Evolutionary conservation across 352 stramenopile genomes (phyloP), one percentile per base, ranked within the genome.

Genomic region (Globisporangium solare): DNA sequence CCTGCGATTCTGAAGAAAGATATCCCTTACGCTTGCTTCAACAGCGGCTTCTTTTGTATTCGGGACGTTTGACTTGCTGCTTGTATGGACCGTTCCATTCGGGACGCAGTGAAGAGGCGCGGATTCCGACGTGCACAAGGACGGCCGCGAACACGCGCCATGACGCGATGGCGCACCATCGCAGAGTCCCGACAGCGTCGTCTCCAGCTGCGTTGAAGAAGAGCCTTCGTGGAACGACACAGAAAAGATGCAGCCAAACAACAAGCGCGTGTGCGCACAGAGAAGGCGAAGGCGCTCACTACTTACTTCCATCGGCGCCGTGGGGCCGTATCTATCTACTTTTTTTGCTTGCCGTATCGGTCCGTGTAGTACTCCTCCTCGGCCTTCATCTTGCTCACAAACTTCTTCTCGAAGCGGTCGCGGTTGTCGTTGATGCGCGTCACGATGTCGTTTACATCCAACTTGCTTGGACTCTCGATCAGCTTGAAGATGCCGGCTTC

Each of bases 371-470:
- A 97, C 68, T 96, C 87, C 49, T 91, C 78, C 63, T 97, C 87
- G n/a, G 89, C 77, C 73, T 95, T 87, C 86, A 95, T 97, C 71
- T 96, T 97, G 82, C 78, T 95, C 60, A 83, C 83, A 67, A 96
- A 96, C 73, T 97, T 97, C 72, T 94, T 93, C 65, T 95, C 87
- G 35, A 95, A 92, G n/a, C 83, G 81, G 51, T 94, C 84, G 52
- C 83, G 83, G 64, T 96, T 94, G 56, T 90, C 77, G 61, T 89
- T 91, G 68, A 96, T 96, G 54, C 89, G 87, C 32, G 73, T 79
- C 51, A 96, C 85, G 54, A 96, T 95, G 64, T 94, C 83, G 51
- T 87, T 83, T 51, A 95, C 85, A 46, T 94, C 80, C 41, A 97
- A 58, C 51, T 71, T 78, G 58, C 71, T 85, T 7, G 83, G 80